phyloP scores from a whole-genome alignment of 345 rosid species.

The Lagerstroemia speciosa region DNA sequence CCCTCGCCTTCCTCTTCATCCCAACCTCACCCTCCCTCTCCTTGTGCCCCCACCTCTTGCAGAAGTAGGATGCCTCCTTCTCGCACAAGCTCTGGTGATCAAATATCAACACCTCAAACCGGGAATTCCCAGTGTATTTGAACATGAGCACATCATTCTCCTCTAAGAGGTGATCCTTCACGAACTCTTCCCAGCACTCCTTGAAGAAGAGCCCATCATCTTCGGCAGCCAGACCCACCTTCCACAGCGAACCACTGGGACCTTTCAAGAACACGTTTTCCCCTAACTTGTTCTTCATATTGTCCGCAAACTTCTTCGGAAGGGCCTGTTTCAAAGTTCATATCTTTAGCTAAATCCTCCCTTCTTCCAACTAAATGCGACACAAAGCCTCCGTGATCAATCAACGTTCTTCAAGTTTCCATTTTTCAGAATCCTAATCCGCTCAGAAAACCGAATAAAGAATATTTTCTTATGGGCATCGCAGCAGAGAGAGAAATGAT shows the following conservation, averaged over 20 bases:
- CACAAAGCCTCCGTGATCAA: not conserved
- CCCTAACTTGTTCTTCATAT: constrained; percentile 45
- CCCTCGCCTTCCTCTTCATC: constrained; percentile 18
- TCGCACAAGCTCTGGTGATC: constrained; percentile 54
- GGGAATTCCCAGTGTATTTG: constrained; percentile 53
- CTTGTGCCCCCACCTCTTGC: constrained; percentile 32
- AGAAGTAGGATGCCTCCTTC: constrained; percentile 56
- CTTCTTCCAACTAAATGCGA: not conserved
- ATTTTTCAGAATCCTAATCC: not conserved
- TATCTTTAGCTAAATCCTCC: not conserved
- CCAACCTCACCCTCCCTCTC: constrained; percentile 21
- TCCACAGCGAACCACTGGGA: constrained; percentile 55
- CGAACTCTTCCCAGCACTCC: constrained; percentile 60
- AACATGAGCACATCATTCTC: constrained; percentile 68
- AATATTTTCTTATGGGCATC: not conserved
- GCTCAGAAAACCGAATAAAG: not conserved
- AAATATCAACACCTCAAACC: constrained; percentile 58
- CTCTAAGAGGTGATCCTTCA: constrained; percentile 35
- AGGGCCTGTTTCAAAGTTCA: constrained; percentile 32
- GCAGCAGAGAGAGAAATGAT: constrained; percentile 6
- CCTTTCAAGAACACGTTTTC: constrained; percentile 49
- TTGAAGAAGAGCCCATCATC: constrained; percentile 32
- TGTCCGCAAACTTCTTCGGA: constrained; percentile 44
- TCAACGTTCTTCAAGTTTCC: not conserved
- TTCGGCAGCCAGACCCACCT: constrained; percentile 31